Evolutionary conservation across 192 early-diverging fungal species (phyloP), one percentile per base, ranked within the genome.

Genomic region (Pilaira anomala): DNA sequence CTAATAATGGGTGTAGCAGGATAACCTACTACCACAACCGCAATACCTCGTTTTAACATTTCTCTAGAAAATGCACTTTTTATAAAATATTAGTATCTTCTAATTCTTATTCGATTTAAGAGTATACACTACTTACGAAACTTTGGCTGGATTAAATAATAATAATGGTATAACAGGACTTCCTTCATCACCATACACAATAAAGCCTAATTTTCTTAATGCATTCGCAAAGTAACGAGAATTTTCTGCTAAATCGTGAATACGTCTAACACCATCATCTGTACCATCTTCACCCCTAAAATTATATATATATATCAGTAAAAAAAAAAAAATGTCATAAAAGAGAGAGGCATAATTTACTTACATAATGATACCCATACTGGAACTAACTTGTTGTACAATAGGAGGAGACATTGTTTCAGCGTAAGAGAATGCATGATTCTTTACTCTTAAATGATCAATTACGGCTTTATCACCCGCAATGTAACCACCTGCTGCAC

Each of bases 1-100:
- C 91, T 91, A 65, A 99, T 93, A 61, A 97, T 96, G n/a, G 97
- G 94, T 4, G 97, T 99, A 11, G 95, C 97, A 3, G 95, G 97
- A 74, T 96, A 95, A 42, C 92, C 94, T 3, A 99, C 97, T 1
- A 99, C 97, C 19, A 96, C 94, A 13, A 97, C 92, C 19, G 94
- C 93, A 60, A 99, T 88, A 56, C 90, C 90, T 48, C 95, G 84
- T 64, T 87, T 82, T 39, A 97, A 83, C 61, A 87, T 84, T 75
- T 95, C 94, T 41, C 95, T 85, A 45, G 93, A 95, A 71, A 99
- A 99, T 26, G 95, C 97, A 28, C 77, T 78, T 24, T 22, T 22
- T 57, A 12, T 41, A 33, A 5, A 19, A 41, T 16, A 8, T 16
- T 25, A 33, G 26, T 12, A 4, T 0, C 16, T 22, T 39, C 0